These are phyloP conservation scores for Scleroderma bovista DNA, from an alignment of 768 basidiomycete genomes.

Conservation along the genomic window DNA sequence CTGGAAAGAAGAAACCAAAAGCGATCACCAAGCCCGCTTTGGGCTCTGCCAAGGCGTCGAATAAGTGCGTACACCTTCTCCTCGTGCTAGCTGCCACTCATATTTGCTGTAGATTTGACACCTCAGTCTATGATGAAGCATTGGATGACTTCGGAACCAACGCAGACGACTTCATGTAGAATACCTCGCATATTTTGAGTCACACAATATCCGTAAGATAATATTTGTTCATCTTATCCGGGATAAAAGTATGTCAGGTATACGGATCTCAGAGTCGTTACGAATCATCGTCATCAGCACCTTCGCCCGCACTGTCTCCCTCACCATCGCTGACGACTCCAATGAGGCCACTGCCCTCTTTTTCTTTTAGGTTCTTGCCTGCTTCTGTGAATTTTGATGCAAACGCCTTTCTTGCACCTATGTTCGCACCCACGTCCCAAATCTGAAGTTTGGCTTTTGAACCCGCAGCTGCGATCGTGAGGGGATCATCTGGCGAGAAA, in stretches of 20 bases:
- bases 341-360: conserved; percentile 58
- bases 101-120: conserved; percentile 57
- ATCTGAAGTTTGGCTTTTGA: conserved; percentile 91
- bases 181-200: conserved; percentile 13
- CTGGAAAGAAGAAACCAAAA: conserved; percentile 88
- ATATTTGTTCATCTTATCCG: conserved; percentile 1
- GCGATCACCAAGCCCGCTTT: conserved; percentile 64
- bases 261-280: neutral
- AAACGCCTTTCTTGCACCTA: conserved; percentile 79
- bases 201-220: conserved; percentile 8
- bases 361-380: conserved; percentile 64
- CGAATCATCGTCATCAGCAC: conserved; percentile 21
- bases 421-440: conserved; percentile 89
- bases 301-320: conserved; percentile 50
- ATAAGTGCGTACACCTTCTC: conserved; percentile 41
- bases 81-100: conserved; percentile 8
- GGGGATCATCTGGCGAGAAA: conserved; percentile 92
- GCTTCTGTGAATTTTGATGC: conserved; percentile 69
- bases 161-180: conserved; percentile 89
- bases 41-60: conserved; percentile 63
- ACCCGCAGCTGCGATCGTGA: conserved; percentile 91
- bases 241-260: neutral
- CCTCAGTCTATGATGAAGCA: conserved; percentile 77
- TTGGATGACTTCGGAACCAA: conserved; percentile 81
- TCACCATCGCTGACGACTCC: conserved; percentile 69